These are phyloP conservation scores for Ophiognomonia clavigignenti-juglandacearum DNA, from an alignment of 2,329 filamentous ascomycete genomes.

Conservation along the genomic window DNA sequence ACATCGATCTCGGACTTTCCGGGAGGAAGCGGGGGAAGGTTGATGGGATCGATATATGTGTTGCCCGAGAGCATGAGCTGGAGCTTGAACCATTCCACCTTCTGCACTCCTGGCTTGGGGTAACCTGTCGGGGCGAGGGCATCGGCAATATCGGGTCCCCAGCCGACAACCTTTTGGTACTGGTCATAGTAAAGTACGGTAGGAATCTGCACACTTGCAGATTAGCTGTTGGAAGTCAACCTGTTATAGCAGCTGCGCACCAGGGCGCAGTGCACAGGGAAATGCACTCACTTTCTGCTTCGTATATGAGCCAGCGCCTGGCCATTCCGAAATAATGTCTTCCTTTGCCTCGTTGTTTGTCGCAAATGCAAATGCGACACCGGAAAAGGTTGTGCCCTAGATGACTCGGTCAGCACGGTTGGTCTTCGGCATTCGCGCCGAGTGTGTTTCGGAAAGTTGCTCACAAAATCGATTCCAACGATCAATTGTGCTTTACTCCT, in stretches of 20 bases:
- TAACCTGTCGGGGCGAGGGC: slow-evolving; percentile 95
- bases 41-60: slow-evolving; percentile 98
- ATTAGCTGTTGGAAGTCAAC: too few species aligned
- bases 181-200: slow-evolving; percentile 99
- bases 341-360: slow-evolving; percentile 97
- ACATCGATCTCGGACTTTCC: slow-evolving; percentile 99
- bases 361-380: slow-evolving; percentile 93
- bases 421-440: background rate
- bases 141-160: slow-evolving; percentile 97
- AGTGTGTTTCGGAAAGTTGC: slow-evolving; percentile 22
- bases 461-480: slow-evolving; percentile 97
- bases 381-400: slow-evolving; percentile 94
- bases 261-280: background rate
- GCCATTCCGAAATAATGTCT: slow-evolving; percentile 99
- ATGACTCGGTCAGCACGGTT: slow-evolving; percentile 5
- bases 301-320: slow-evolving; percentile 92
- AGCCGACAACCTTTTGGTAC: slow-evolving; percentile 99
- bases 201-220: slow-evolving; percentile 63
- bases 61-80: slow-evolving; percentile 98
- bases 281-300: slow-evolving; percentile 82
- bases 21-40: slow-evolving; percentile 91
- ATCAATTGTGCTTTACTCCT: slow-evolving; percentile 95
- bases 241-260: too few species aligned
- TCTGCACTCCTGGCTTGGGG: slow-evolving; percentile 95
- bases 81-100: slow-evolving; percentile 99